Evolutionary conservation across 192 early-diverging fungal species (phyloP).

Genomic region (Umbelopsis vinacea): DNA sequence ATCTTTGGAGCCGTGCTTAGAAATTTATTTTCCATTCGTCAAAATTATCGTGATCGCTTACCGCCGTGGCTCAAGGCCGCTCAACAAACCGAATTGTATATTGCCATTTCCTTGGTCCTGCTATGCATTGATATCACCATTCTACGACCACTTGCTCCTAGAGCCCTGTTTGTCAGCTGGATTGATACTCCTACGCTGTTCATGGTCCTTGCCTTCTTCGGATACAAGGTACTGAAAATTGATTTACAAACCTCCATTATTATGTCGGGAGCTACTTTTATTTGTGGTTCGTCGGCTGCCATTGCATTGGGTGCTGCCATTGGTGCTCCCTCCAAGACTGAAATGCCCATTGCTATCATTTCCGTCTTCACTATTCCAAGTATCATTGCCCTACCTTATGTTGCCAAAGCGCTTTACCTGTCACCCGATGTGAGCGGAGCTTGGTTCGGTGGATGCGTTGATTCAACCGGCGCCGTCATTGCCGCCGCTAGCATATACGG

Average conservation of each 20-base stretch:
- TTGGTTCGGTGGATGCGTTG: conserved; percentile 61
- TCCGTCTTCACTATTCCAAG: conserved; percentile 60
- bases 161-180: conserved; percentile 59
- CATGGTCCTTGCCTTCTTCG: conserved; percentile 50
- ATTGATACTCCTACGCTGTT: conserved; percentile 58
- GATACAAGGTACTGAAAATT: conserved; percentile 48
- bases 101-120: conserved; percentile 54
- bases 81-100: conserved; percentile 60
- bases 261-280: conserved; percentile 59
- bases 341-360: conserved; percentile 61
- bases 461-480: conserved; percentile 60
- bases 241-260: conserved; percentile 55
- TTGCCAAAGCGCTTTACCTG: conserved; percentile 49
- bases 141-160: conserved; percentile 51
- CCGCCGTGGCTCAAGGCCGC: conserved; percentile 56
- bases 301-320: conserved; percentile 51
- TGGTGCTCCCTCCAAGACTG: conserved; percentile 50
- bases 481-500: conserved; percentile 56
- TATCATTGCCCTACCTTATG: conserved; percentile 56
- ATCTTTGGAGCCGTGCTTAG: conserved; percentile 51
- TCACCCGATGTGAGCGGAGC: conserved; percentile 48
- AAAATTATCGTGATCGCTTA: conserved; percentile 25
- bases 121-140: conserved; percentile 55
- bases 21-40: conserved; percentile 31
- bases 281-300: conserved; percentile 57